Evolutionary conservation across 768 basidiomycete species (phyloP), one percentile per base, ranked within the genome.

Genomic region (Rhodotorula kratochvilovae): DNA sequence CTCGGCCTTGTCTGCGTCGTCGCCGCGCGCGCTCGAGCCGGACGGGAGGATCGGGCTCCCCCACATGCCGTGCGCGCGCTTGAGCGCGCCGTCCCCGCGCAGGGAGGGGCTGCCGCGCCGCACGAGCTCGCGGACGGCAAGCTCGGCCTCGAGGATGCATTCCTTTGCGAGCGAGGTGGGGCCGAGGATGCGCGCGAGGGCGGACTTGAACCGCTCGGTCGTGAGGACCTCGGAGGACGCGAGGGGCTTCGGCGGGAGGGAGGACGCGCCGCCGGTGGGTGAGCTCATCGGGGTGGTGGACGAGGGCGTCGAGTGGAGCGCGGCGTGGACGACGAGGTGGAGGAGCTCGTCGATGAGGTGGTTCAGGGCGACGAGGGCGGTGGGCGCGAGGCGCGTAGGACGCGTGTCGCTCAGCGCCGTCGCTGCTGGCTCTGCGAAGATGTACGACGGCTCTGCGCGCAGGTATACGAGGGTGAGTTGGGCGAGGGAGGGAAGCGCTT

Each of bases 341-440:
- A 94, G 83, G 70, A 92, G 85, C 81, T 93, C 92, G 82, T 93
- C 92, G 69, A 93, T 84, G 57, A 91, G 81, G 71, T 87, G 85
- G 80, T 93, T 93, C 82, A 92, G 85, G 70, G 85, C 85, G 69
- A 83, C 83, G 59, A 96, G 86, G n/a, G 90, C 89, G 63, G 92
- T 87, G 29, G 84, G 78, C 73, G 88, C 87, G 81, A 95, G 86
- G 79, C 87, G 89, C 75, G 91, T 93, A n/a, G 91, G 91, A 29
- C 93, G 88, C 66, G 94, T 86, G 77, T 97, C 93, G 70, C 90
- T 92, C 63, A 97, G 87, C 78, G 96, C 89, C 72, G 91, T 87
- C 81, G 95, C 91, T 56, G 92, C 91, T 45, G 91, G 92, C 74
- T 87, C 86, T 23, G 87, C 81, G 36, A 90, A 91, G 72, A 96